phyloP scores from a whole-genome alignment of 352 stramenopile species.

The Globisporangium ultimum region DNA sequence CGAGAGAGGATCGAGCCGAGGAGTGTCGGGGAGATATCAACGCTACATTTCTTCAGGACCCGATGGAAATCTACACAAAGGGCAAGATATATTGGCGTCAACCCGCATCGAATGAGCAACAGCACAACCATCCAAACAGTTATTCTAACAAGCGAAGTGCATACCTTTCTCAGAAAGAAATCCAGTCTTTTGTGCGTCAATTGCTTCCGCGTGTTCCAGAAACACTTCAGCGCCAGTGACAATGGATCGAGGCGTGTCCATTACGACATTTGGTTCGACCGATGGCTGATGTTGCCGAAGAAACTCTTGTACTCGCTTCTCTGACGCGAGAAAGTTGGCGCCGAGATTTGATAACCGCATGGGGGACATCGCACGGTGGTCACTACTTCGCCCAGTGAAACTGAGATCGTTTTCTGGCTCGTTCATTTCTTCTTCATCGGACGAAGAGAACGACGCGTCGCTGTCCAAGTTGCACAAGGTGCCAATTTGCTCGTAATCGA shows the following conservation, averaged over 20 bases:
- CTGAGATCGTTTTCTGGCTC: background rate
- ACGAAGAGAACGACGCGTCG: slow-evolving; percentile 37
- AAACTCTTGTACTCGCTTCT: slow-evolving; percentile 43
- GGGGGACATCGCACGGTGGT: too few species aligned
- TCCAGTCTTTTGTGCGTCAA: slow-evolving; percentile 32
- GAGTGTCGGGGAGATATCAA: slow-evolving; percentile 24
- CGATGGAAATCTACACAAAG: slow-evolving; percentile 32
- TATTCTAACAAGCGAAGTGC: background rate
- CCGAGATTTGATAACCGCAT: slow-evolving; percentile 12
- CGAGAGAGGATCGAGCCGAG: slow-evolving; percentile 45
- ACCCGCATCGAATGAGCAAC: background rate
- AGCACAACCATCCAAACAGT: background rate
- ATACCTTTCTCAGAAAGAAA: slow-evolving; percentile 40
- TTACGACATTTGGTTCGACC: background rate
- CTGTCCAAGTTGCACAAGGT: slow-evolving; percentile 47
- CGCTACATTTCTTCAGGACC: slow-evolving; percentile 27
- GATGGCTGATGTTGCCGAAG: slow-evolving; percentile 11
- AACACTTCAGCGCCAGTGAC: slow-evolving; percentile 55
- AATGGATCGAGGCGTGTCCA: slow-evolving; percentile 34
- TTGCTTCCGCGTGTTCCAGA: slow-evolving; percentile 37
- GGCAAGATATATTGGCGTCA: background rate
- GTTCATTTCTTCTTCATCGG: slow-evolving; percentile 16
- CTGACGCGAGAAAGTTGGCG: slow-evolving; percentile 30
- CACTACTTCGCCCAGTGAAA: background rate
- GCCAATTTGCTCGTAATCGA: slow-evolving; percentile 59